Percentiles rank a stretch among this genome's conserved stretches.
phyloP scores from a whole-genome alignment of 2,329 filamentous ascomycete species.

The Cytospora piceae region DNA sequence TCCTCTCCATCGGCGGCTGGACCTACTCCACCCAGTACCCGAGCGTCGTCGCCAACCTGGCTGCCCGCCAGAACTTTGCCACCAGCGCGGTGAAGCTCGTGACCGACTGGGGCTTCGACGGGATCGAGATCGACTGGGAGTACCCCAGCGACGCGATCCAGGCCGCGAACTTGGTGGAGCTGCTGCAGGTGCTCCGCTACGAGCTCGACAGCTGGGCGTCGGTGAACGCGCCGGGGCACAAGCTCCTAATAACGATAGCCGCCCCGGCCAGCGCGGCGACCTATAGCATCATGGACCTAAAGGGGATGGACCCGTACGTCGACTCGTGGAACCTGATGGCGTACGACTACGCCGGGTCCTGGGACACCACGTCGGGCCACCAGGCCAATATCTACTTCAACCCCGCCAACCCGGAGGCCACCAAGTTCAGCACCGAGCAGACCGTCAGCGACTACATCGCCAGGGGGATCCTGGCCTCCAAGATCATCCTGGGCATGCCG shows the following conservation, averaged over 20 bases:
- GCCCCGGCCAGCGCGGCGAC: slow-evolving; percentile 48
- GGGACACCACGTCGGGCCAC: slow-evolving; percentile 64
- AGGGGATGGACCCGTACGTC: slow-evolving; percentile 50
- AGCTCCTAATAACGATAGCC: slow-evolving; percentile 41
- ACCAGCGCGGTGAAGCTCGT: slow-evolving; percentile 69
- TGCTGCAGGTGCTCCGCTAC: slow-evolving; percentile 48
- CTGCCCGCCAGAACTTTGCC: slow-evolving; percentile 69
- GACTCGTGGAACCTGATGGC: slow-evolving; percentile 67
- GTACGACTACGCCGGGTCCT: slow-evolving; percentile 71
- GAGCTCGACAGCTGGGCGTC: slow-evolving; percentile 40
- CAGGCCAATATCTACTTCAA: slow-evolving; percentile 70
- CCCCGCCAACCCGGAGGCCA: slow-evolving; percentile 54
- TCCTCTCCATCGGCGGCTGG: slow-evolving; percentile 85
- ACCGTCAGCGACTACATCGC: slow-evolving; percentile 67
- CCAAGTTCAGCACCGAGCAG: slow-evolving; percentile 69
- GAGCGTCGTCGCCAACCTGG: slow-evolving; percentile 61
- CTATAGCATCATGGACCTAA: slow-evolving; percentile 50
- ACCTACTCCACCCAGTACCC: slow-evolving; percentile 74
- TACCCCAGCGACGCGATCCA: slow-evolving; percentile 47
- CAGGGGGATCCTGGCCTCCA: slow-evolving; percentile 60
- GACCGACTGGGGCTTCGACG: slow-evolving; percentile 66
- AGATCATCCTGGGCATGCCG: slow-evolving; percentile 77
- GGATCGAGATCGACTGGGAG: slow-evolving; percentile 62
- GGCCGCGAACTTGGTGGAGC: slow-evolving; percentile 42
- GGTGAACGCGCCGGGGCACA: slow-evolving; percentile 37